phyloP scores from a whole-genome alignment of 805 yeast species.

The Candida silvicultrix region DNA sequence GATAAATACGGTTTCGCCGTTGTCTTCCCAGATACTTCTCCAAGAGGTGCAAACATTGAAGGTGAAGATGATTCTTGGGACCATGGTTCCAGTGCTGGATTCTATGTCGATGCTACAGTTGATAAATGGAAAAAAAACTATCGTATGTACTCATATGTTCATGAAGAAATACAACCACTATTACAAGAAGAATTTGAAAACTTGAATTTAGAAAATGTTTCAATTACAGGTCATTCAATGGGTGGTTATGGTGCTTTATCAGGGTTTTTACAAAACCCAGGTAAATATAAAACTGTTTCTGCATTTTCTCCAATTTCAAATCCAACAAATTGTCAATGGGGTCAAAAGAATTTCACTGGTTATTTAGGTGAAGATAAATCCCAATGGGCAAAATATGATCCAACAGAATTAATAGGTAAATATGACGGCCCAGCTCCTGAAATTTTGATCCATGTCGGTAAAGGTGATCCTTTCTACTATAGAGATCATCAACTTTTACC shows the following conservation, averaged over 20 bases:
- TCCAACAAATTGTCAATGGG: constrained; percentile 82
- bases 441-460: constrained; percentile 81
- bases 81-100: constrained; percentile 94
- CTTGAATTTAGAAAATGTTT: constrained; percentile 58
- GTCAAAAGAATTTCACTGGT: constrained; percentile 72
- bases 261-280: constrained; percentile 62
- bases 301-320: constrained; percentile 90
- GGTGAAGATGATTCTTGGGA: constrained; percentile 87
- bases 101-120: constrained; percentile 79
- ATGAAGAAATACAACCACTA: constrained; percentile 56
- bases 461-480: constrained; percentile 64
- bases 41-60: constrained; percentile 71
- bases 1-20: constrained; percentile 78
- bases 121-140: constrained; percentile 69
- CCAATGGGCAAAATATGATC: constrained; percentile 73
- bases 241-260: constrained; percentile 93
- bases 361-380: constrained; percentile 56
- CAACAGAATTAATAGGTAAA: constrained; percentile 61
- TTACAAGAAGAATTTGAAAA: constrained; percentile 26
- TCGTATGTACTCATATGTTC: constrained; percentile 82
- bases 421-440: constrained; percentile 49
- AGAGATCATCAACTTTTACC: constrained; percentile 65
- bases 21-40: constrained; percentile 95
- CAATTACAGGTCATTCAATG: constrained; percentile 97
- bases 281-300: constrained; percentile 67